phyloP scores from a whole-genome alignment of 139 green algal species.

The Tetraselmis chui region DNA sequence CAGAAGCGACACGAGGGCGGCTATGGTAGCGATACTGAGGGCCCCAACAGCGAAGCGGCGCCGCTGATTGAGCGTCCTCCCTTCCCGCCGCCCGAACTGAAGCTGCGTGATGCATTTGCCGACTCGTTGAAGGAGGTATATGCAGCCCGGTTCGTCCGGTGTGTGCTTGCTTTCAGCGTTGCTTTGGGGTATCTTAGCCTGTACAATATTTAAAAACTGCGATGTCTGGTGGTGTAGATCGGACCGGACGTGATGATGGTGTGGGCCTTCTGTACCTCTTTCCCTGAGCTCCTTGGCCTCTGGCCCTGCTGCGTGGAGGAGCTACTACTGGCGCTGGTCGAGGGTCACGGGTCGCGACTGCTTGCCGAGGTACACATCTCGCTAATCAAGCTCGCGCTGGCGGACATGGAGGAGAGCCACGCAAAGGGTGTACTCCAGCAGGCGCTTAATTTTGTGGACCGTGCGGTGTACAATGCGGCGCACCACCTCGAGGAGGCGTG shows the following conservation, averaged over 20 bases:
- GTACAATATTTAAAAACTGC: background rate
- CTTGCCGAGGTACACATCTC: constrained; percentile 61
- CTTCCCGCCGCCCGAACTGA: constrained; percentile 59
- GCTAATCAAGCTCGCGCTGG: constrained; percentile 21
- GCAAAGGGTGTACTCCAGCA: constrained; percentile 28
- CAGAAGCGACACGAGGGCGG: constrained; percentile 3
- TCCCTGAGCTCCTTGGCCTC: constrained; percentile 63
- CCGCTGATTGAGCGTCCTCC: constrained; percentile 38
- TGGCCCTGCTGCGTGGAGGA: constrained; percentile 17
- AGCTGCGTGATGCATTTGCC: constrained; percentile 24
- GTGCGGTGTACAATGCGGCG: constrained; percentile 34
- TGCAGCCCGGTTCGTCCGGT: background rate
- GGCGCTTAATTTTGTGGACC: constrained; percentile 42
- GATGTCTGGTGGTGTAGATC: constrained; percentile 3
- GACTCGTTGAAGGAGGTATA: background rate
- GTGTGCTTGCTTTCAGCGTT: too few relatives aligned
- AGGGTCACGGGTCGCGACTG: constrained; percentile 36
- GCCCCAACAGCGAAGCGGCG: constrained; percentile 9
- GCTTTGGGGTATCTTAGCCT: background rate
- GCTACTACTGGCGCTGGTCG: constrained; percentile 31
- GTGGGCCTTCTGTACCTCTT: constrained; percentile 65
- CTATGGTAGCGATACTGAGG: constrained; percentile 19
- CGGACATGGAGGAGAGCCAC: constrained; percentile 73
- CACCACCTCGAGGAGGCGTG: constrained; percentile 72
- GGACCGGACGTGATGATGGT: constrained; percentile 53